Evolutionary conservation across 2,329 filamentous ascomycete genomes (phyloP).

Genomic region (Aureobasidium sp.): DNA sequence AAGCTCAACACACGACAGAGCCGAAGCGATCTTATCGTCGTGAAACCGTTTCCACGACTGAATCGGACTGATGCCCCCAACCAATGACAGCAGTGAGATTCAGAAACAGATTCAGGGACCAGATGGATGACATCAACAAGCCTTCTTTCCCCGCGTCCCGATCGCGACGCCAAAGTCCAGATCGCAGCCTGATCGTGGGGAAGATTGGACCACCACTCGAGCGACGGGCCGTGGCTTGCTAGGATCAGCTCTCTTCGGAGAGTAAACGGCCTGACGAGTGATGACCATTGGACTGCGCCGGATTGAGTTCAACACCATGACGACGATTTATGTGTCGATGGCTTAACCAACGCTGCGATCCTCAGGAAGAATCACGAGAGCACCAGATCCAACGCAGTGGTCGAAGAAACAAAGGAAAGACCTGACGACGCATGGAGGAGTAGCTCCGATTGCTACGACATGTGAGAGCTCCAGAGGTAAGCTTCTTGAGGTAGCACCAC

Average conservation of each 20-base stretch:
- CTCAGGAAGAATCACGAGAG: slow-evolving; percentile 9
- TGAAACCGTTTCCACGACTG: background rate
- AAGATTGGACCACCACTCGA: background rate
- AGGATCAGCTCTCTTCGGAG: background rate
- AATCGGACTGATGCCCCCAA: background rate
- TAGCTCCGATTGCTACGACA: background rate
- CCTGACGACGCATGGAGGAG: background rate
- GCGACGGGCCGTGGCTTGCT: background rate
- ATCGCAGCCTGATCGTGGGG: slow-evolving; percentile 1
- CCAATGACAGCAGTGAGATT: background rate
- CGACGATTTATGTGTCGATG: slow-evolving; percentile 5
- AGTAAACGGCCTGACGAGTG: background rate
- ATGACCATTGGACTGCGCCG: background rate
- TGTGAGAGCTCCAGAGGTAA: background rate
- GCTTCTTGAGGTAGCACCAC: background rate
- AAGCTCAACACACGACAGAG: background rate
- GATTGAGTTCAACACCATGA: slow-evolving; percentile 5
- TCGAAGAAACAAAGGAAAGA: background rate
- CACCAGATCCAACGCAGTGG: background rate
- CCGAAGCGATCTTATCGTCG: background rate
- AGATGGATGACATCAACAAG: slow-evolving; percentile 4
- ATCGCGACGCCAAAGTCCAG: background rate
- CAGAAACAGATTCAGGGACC: slow-evolving; percentile 2
- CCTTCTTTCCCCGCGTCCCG: background rate
- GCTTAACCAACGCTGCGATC: slow-evolving; percentile 4